These are phyloP conservation scores for Harrya chromipes DNA, from an alignment of 768 basidiomycete genomes.

Conservation along the genomic window DNA sequence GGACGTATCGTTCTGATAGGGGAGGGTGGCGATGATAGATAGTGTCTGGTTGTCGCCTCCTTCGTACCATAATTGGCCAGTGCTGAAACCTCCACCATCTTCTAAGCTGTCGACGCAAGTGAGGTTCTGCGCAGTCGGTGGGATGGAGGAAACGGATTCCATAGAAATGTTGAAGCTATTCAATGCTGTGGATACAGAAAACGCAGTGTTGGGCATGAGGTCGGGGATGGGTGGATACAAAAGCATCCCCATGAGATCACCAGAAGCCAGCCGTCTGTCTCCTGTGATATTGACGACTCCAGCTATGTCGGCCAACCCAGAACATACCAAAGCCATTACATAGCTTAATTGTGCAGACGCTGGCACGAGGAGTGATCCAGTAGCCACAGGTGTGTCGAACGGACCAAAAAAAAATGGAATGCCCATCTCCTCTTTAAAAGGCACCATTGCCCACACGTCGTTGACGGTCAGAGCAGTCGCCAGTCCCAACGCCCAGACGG, in stretches of 20 bases:
- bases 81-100: background rate
- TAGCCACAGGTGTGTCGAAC: background rate
- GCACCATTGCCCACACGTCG: slow-evolving; percentile 1
- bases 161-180: slow-evolving; percentile 16
- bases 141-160: slow-evolving; percentile 11
- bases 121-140: slow-evolving; percentile 9
- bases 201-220: background rate
- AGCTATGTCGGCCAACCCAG: background rate
- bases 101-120: background rate
- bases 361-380: background rate
- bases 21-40: slow-evolving; percentile 1
- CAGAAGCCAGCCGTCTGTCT: background rate
- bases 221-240: slow-evolving; percentile 14
- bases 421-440: background rate
- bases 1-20: no score
- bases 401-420: slow-evolving; percentile 1
- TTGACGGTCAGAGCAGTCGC: slow-evolving; percentile 11
- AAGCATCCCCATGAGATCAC: background rate
- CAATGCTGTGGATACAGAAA: background rate
- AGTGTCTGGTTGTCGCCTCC: slow-evolving; percentile 7
- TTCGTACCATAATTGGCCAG: slow-evolving; percentile 1
- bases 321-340: slow-evolving; percentile 3
- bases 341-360: slow-evolving; percentile 3
- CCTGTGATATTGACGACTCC: slow-evolving; percentile 11
- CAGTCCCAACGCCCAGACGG: slow-evolving; percentile 13